Conservation (phyloP, 495 filamentous ascomycete species). For the Lentithecium fluviatile region DNA sequence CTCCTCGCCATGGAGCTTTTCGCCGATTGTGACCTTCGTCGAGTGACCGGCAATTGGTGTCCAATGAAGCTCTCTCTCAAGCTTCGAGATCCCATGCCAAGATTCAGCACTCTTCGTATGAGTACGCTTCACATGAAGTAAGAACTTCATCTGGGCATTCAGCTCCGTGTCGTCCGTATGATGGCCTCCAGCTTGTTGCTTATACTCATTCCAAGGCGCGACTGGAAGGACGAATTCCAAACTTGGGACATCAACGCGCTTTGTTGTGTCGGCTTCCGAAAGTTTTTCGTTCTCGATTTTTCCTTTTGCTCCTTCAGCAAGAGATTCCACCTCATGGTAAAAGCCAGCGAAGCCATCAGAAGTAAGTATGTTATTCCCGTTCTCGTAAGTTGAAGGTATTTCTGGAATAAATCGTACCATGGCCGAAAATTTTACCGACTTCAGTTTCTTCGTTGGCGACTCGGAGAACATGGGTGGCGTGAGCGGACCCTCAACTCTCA, state of each 20-base stretch:
- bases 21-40: slow-evolving; percentile 38
- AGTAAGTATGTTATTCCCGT: slow-evolving; percentile 25
- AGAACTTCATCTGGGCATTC: slow-evolving; percentile 32
- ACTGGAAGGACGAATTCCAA: slow-evolving; percentile 60
- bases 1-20: slow-evolving; percentile 42
- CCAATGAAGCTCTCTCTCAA: slow-evolving; percentile 49
- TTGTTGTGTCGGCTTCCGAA: slow-evolving; percentile 55
- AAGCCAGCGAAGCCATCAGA: slow-evolving; percentile 44
- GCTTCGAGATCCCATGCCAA: slow-evolving; percentile 47
- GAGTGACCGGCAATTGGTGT: slow-evolving; percentile 41
- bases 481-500: slow-evolving; percentile 48
- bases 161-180: slow-evolving; percentile 17
- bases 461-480: slow-evolving; percentile 38
- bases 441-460: slow-evolving; percentile 38
- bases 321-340: slow-evolving; percentile 49
- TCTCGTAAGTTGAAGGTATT: slow-evolving; percentile 32
- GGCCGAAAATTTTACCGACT: slow-evolving; percentile 45
- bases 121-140: slow-evolving; percentile 32
- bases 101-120: slow-evolving; percentile 36
- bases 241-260: slow-evolving; percentile 56
- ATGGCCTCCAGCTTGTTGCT: not conserved
- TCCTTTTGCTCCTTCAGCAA: slow-evolving; percentile 46
- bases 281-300: slow-evolving; percentile 62
- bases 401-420: slow-evolving; percentile 36
- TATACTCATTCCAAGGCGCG: slow-evolving; percentile 54